Conservation (phyloP, 306 rosid species). For the Morella rubra region DNA sequence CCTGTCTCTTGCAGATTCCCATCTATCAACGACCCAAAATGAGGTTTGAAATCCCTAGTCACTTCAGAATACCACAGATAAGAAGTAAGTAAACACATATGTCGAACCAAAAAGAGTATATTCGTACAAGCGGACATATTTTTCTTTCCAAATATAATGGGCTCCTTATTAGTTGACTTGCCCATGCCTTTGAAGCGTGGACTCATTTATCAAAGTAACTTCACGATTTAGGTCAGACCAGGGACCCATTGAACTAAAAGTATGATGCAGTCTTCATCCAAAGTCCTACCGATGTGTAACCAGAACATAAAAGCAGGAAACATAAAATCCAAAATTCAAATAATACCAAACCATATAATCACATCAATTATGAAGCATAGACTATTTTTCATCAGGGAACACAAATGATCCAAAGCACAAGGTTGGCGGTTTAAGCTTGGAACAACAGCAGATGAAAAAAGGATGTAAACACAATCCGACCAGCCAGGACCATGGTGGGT, state of each 20-base stretch:
- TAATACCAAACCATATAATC: neutral
- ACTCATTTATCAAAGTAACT: neutral
- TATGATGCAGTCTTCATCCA: neutral
- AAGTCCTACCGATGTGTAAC: neutral
- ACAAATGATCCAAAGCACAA: neutral
- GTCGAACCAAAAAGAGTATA: neutral
- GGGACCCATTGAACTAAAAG: neutral
- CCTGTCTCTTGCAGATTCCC: slow-evolving; percentile 50
- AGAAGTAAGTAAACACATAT: neutral
- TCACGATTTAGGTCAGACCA: neutral
- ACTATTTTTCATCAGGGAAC: neutral
- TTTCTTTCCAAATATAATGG: neutral
- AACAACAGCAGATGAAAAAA: neutral
- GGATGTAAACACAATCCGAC: too few relatives aligned
- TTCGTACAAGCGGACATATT: neutral
- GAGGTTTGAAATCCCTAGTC: slow-evolving; percentile 18
- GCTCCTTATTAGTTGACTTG: neutral
- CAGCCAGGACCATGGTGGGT: neutral
- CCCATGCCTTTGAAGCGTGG: neutral
- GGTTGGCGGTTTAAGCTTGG: neutral
- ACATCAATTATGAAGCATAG: neutral
- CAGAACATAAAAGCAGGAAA: neutral
- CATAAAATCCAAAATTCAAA: slow-evolving; percentile 5
- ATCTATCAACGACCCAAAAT: slow-evolving; percentile 32
- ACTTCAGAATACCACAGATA: slow-evolving; percentile 24